Evolutionary conservation across 495 filamentous ascomycete species (phyloP).

Genomic region (Podospora sp.): DNA sequence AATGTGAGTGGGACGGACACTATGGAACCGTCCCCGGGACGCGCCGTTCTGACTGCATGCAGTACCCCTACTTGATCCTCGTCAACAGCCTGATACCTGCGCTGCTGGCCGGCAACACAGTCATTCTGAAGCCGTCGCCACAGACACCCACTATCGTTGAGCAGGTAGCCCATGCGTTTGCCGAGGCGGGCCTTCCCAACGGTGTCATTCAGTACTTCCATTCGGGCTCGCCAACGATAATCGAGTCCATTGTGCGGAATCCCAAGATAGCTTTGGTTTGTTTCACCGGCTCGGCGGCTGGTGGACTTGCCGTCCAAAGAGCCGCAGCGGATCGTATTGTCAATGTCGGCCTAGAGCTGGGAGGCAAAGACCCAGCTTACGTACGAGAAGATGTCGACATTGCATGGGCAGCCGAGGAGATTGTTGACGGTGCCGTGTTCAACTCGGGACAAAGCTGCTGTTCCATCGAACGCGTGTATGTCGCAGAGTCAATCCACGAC

Average conservation of each 20-base stretch:
- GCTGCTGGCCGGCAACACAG: constrained; percentile 80
- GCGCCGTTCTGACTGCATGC: constrained; percentile 16
- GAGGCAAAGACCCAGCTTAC: constrained; percentile 92
- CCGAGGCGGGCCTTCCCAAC: constrained; percentile 73
- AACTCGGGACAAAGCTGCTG: constrained; percentile 98
- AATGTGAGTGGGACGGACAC: constrained; percentile 62
- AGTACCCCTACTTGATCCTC: constrained; percentile 93
- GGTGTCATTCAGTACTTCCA: constrained; percentile 90
- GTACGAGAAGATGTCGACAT: constrained; percentile 83
- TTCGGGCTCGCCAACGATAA: constrained; percentile 68
- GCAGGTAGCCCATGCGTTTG: constrained; percentile 73
- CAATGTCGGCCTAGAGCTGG: constrained; percentile 83
- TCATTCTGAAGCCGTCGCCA: constrained; percentile 90
- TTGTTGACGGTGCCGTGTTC: constrained; percentile 92
- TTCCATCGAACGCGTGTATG: constrained; percentile 88
- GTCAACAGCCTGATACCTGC: constrained; percentile 90
- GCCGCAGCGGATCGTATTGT: constrained; percentile 79
- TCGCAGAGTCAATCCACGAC: constrained; percentile 81
- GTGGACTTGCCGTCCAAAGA: constrained; percentile 81
- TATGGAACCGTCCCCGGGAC: background rate
- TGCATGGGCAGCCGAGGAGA: constrained; percentile 86
- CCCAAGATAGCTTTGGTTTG: constrained; percentile 75
- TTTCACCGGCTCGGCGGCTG: constrained; percentile 92
- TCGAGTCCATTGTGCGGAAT: constrained; percentile 73
- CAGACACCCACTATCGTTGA: constrained; percentile 91